Base-by-base conservation (phyloP, 139 green algal species). In the Mychonastes homosphaera region DNA sequence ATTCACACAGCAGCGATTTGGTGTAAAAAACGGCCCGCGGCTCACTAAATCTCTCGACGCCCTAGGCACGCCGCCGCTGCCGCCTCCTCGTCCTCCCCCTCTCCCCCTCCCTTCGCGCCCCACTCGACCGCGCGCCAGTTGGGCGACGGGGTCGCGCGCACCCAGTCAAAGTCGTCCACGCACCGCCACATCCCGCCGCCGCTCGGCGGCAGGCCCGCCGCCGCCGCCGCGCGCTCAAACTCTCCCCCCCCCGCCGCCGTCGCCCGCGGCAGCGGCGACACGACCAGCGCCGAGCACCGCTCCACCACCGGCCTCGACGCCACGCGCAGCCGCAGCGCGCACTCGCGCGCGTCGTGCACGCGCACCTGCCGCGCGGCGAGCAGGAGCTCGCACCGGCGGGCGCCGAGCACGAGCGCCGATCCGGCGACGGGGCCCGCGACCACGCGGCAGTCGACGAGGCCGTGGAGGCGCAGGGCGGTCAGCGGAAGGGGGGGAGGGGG, bases 121-220 rank as follows among this genome's bases (percentile, higher is more conserved):
- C n/a, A n/a, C n/a, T n/a, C n/a, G n/a, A n/a, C n/a, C n/a, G n/a
- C n/a, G n/a, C n/a, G n/a, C 85, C 85, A 94, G 63, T 94, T 78
- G 12, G 85, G 85, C 0, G 78, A 89, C 23, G 76, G 73, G 21
- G 56, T 65, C 6, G 81, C 64, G 43, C 81, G 80, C 48, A 94
- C 74, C 85, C 85, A 94, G 4, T 77, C 77, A 76, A 94, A 94
- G 46, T 94, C 85, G 24, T 94, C 69, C 36, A 94, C 85, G 30
- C 73, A 26, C 28, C 10, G 13, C 80, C 80, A 87, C 33, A 68
- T 19, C 13, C 43, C 51, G 40, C 23, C 53, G 4, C 29, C 48
- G 18, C 18, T 21, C 16, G 35, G 30, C 49, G 60, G 47, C 48
- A 53, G 38, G 16, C 29, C 30, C 2, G 21, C 60, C 1, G 16